Evolutionary conservation across 257 asterid genomes (phyloP).

Genomic region (Lantana camara): DNA sequence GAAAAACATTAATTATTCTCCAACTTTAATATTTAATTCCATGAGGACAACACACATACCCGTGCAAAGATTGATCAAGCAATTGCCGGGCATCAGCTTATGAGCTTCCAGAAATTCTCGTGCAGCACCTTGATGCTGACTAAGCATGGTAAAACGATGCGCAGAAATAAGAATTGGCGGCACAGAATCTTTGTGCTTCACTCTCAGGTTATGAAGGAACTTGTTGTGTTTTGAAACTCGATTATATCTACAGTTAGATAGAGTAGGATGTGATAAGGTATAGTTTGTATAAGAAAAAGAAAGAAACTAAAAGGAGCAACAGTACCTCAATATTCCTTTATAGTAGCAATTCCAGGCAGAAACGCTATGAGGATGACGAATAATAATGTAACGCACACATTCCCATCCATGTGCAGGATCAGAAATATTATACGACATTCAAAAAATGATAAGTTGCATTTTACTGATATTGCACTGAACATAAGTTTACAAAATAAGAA

Average conservation of each 20-base stretch:
- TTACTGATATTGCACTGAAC: not conserved
- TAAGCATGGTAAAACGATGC: conserved; percentile 71
- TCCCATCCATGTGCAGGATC: conserved; percentile 81
- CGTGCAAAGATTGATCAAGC: conserved; percentile 77
- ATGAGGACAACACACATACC: conserved; percentile 44
- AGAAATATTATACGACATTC: conserved; percentile 57
- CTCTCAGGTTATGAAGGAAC: conserved; percentile 61
- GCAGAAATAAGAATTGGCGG: conserved; percentile 78
- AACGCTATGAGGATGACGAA: conserved; percentile 71
- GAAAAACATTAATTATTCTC: not conserved
- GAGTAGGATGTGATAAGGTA: not conserved
- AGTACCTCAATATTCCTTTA: conserved; percentile 69
- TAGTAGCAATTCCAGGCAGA: conserved; percentile 93
- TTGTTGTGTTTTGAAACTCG: conserved; percentile 57
- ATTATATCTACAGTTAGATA: conserved; percentile 38
- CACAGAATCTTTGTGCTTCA: conserved; percentile 60
- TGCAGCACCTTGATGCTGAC: conserved; percentile 85
- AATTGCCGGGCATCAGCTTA: conserved; percentile 70
- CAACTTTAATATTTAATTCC: not conserved
- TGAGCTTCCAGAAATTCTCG: conserved; percentile 80
- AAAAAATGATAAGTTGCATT: conserved; percentile 19
- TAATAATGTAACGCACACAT: conserved; percentile 61
- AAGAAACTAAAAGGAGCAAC: not conserved
- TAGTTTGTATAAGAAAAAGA: not conserved
- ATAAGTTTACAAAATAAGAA: conserved; percentile 21